Conservation (phyloP, 2,329 filamentous ascomycete species). For the Exophiala sp. region DNA sequence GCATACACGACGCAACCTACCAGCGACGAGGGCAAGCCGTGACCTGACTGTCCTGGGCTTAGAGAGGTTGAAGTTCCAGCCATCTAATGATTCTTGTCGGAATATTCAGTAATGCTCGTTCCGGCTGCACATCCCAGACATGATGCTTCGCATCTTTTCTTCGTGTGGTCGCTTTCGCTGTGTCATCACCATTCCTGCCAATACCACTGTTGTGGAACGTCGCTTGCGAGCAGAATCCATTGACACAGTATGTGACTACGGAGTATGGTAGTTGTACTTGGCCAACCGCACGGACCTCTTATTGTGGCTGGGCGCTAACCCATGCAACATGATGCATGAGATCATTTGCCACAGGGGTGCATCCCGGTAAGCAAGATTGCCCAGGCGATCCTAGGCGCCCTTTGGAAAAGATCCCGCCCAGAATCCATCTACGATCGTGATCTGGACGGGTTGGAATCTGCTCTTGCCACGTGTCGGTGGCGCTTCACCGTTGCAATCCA, state of each 20-base stretch:
- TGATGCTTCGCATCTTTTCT: neutral
- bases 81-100: neutral
- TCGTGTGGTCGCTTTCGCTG: neutral
- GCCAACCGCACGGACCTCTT: neutral
- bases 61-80: neutral
- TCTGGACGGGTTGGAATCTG: constrained; percentile 7
- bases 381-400: no score
- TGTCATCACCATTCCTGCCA: neutral
- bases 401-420: no score
- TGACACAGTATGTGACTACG: neutral
- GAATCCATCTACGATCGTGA: constrained; percentile 1
- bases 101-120: no score
- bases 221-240: neutral
- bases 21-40: neutral
- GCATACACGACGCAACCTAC: neutral
- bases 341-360: no score
- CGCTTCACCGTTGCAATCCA: constrained; percentile 4
- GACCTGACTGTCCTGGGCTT: neutral
- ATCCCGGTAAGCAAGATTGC: no score
- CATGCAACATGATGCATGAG: no score
- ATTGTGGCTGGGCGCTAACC: no score
- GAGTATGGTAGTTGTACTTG: neutral
- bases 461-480: constrained; percentile 21
- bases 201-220: neutral
- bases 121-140: no score